Evolutionary conservation across 2,329 filamentous ascomycete genomes (phyloP), one percentile per base, ranked within the genome.

Genomic region (Leptographium wingfieldii): DNA sequence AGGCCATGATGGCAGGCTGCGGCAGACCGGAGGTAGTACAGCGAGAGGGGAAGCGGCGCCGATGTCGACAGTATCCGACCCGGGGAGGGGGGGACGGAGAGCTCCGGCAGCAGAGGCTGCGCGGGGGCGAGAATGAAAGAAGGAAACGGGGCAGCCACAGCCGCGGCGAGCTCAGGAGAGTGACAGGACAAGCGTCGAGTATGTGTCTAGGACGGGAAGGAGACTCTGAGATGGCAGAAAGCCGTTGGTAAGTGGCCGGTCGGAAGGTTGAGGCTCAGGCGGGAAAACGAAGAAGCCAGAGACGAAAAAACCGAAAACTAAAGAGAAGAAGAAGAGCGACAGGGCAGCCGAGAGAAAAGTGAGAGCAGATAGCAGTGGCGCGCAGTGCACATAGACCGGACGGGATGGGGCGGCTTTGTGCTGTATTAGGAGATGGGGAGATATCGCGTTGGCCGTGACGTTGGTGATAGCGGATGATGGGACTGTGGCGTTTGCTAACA

Each of bases 1-100:
- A 73, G 70, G 88, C 85, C 88, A 92, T 92, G 71, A 61, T 66
- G 63, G 64, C 59, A 64, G 63, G 62, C 9, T n/a, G 27, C 10
- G 4, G 22, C 31, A 22, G 19, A 46, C 7, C 12, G 31, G 19
- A n/a, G 14, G 56, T 12, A 16, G 14, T 10, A 43, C 16, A n/a
- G n/a, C 27, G 38, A 56, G 14, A 31, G 31, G 25, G 11, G 19
- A 19, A 25, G 16, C 19, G 49, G 19, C 10, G 31, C 29, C 55
- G 29, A 19, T 2, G 55, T 33, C 10, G 55, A 31, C 55, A 46
- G 46, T 19, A 38, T 27, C 54, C 54, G 54, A 22, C 53, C 53
- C 54, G 54, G 54, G 19, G 52, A 43, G n/a, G 33, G 33, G 29
- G 11, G 33, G 35, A n/a, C 54, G 54, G 38, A 56, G 54, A 43